Base-by-base conservation (phyloP, 2,329 filamentous ascomycete genomes). In the Phialophora verrucosa region DNA sequence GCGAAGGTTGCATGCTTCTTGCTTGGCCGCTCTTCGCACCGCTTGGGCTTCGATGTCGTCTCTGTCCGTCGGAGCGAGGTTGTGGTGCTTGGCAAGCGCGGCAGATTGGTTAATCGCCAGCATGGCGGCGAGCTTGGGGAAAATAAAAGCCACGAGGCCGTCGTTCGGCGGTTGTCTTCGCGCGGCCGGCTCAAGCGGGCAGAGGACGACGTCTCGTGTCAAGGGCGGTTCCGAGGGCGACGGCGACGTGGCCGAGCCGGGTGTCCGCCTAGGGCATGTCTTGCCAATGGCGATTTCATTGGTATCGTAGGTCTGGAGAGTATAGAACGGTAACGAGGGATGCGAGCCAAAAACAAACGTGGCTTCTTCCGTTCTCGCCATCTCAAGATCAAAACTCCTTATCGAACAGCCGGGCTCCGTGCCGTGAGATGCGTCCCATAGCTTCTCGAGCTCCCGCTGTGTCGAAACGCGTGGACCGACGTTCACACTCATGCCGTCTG, bases 91-190 rank as follows among this genome's bases (percentile, higher is more conserved):
- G 25, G 78, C 76, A 32, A 82, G 69, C 14, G 78, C 76, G 12
- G 74, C 74, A 12, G 80, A 78, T 60, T 83, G 78, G 49, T 83
- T 81, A 32, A 83, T 79, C 7, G 82, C 82, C 23, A 83, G 74
- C 73, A 83, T 80, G 54, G 80, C 81, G 14, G 82, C 82, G 20
- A 83, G 73, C 57, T 80, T 79, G n/a, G 82, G 81, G 68, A 83
- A 83, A 51, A 83, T 75, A 29, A 78, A 75, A 0, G 80, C 76
- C 1, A 83, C 75, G 10, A 83, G 76, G 3, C 79, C 80, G 63
- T 82, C 80, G 42, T 79, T 74, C 31, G 79, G 76, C 42, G 76
- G 74, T 12, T 77, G 74, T 17, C 78, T 77, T 17, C 80, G 77
- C 27, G 71, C 67, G 17, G 75, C 72, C 1, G 77, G 74, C 63